phyloP scores from a whole-genome alignment of 805 yeast genomes.

The Wickerhamiella galacta region DNA sequence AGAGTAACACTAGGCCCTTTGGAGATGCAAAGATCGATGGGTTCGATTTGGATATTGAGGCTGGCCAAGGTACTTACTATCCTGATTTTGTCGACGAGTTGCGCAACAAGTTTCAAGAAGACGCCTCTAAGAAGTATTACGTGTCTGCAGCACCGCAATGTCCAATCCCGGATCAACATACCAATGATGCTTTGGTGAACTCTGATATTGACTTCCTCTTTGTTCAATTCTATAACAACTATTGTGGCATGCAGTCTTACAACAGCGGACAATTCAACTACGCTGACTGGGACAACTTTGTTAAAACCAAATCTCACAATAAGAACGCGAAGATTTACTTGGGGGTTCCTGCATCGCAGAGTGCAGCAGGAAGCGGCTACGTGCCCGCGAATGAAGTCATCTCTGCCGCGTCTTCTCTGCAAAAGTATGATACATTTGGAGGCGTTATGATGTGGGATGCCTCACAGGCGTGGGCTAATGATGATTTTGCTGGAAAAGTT shows the following conservation, averaged over 20 bases:
- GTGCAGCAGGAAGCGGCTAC: constrained; percentile 45
- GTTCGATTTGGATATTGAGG: constrained; percentile 49
- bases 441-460: constrained; percentile 79
- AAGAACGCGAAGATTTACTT: constrained; percentile 36
- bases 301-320: constrained; percentile 30
- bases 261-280: constrained; percentile 22
- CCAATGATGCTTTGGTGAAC: constrained; percentile 26
- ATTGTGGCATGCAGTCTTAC: constrained; percentile 23
- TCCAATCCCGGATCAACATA: constrained; percentile 39
- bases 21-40: constrained; percentile 47
- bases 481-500: constrained; percentile 30
- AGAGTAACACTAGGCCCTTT: constrained; percentile 25
- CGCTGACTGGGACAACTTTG: constrained; percentile 36
- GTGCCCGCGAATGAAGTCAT: constrained; percentile 24
- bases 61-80: constrained; percentile 31
- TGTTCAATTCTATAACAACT: constrained; percentile 51
- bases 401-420: constrained; percentile 10
- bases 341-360: constrained; percentile 42
- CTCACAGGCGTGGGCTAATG: constrained; percentile 37
- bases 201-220: constrained; percentile 42
- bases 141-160: constrained; percentile 57
- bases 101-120: constrained; percentile 14
- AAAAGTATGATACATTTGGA: constrained; percentile 30
- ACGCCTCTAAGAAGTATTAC: constrained; percentile 28
- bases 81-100: constrained; percentile 28